phyloP scores from a whole-genome alignment of 208 protist genomes.

The Strigomonas culicis region DNA sequence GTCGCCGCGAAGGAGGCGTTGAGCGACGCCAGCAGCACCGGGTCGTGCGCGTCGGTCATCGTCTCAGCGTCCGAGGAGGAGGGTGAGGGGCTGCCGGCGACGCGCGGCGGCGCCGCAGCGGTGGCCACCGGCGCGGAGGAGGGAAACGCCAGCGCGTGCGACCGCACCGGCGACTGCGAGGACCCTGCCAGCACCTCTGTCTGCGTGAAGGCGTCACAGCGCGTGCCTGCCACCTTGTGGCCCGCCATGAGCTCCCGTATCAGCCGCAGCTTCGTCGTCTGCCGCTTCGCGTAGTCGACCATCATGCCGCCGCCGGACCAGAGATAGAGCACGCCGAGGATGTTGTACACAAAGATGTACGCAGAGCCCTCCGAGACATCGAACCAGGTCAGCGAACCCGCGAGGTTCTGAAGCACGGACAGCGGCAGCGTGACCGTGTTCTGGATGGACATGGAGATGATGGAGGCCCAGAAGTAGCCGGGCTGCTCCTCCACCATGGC shows the following conservation, averaged over 20 bases:
- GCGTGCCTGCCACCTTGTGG: conserved; percentile 35
- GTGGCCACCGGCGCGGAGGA: no score
- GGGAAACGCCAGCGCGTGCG: not conserved
- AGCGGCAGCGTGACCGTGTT: conserved; percentile 80
- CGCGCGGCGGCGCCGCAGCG: not conserved
- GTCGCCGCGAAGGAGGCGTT: no score
- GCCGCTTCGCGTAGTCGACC: conserved; percentile 48
- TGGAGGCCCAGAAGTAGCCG: conserved; percentile 49
- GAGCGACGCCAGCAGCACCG: no score
- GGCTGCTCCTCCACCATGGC: conserved; percentile 53
- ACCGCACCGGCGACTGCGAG: not conserved
- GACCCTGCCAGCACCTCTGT: conserved; percentile 23
- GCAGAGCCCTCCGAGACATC: conserved; percentile 39
- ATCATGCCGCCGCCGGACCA: conserved; percentile 53
- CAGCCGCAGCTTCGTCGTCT: conserved; percentile 35
- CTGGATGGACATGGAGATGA: conserved; percentile 57
- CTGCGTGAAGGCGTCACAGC: conserved; percentile 62
- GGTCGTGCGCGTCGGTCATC: no score
- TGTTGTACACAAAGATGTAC: conserved; percentile 79
- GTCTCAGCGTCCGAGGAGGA: not conserved
- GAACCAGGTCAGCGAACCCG: conserved; percentile 49
- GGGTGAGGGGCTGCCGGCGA: not conserved
- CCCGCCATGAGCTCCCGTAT: conserved; percentile 53
- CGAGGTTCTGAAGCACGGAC: conserved; percentile 61
- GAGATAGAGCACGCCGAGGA: conserved; percentile 42